Conservation (phyloP, 2,329 filamentous ascomycete genomes). For the Chalaropsis ovoidea region DNA sequence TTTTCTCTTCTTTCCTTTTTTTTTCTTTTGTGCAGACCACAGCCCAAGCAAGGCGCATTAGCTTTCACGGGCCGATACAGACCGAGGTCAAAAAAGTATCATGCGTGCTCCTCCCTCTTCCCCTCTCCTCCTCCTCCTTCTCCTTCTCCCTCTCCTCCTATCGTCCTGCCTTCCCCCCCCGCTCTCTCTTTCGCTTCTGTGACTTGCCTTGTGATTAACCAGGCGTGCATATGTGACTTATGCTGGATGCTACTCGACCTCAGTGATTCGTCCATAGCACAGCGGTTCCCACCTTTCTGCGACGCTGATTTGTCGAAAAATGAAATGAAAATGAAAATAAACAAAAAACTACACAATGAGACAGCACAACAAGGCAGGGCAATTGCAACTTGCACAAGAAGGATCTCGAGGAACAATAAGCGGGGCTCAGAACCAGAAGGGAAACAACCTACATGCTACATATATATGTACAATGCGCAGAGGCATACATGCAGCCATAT, state of each 20-base stretch:
- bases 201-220: not conserved
- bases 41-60: not conserved
- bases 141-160: not conserved
- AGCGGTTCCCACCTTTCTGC: not conserved
- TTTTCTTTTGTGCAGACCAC: not conserved
- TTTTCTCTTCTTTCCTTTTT: slow-evolving; percentile 6
- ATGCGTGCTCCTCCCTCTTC: not conserved
- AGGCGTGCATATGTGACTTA: slow-evolving; percentile 8
- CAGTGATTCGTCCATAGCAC: not conserved
- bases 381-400: slow-evolving; percentile 5
- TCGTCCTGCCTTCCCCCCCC: not conserved
- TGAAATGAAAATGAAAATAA: not conserved
- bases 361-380: not conserved
- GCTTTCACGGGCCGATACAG: not conserved
- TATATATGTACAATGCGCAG: not conserved
- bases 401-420: slow-evolving; percentile 15
- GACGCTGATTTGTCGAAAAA: slow-evolving; percentile 4
- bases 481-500: not conserved
- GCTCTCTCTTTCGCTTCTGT: not conserved
- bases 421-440: slow-evolving; percentile 5
- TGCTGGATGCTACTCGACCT: not conserved
- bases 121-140: not conserved
- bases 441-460: slow-evolving; percentile 6
- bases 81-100: not conserved
- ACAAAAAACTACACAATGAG: not conserved